Percentiles rank a stretch among this genome's conserved stretches.
These are phyloP conservation scores for Entomophthora muscae DNA, from an alignment of 371 early-diverging fungal genomes.

Conservation along the genomic window DNA sequence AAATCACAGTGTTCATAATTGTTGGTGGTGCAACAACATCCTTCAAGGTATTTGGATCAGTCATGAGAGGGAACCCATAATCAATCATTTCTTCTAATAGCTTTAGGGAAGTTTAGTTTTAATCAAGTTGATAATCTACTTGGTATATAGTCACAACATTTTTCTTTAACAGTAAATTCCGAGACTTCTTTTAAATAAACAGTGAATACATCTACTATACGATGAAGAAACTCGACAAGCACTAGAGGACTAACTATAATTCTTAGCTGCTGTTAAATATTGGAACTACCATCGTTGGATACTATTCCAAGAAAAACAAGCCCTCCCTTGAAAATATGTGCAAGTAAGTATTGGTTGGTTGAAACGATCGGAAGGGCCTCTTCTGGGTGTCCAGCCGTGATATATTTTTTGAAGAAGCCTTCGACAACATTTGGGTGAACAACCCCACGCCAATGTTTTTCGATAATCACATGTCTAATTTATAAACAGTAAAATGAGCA, in stretches of 20 bases:
- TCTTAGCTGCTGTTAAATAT: slow-evolving; percentile 9
- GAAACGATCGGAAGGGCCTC: slow-evolving; percentile 47
- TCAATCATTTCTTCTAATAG: slow-evolving; percentile 87
- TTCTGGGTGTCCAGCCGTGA: slow-evolving; percentile 30
- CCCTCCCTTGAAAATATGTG: slow-evolving; percentile 44
- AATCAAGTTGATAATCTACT: slow-evolving; percentile 16
- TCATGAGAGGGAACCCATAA: slow-evolving; percentile 71
- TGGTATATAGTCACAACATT: slow-evolving; percentile 86
- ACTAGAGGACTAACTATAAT: slow-evolving; percentile 59
- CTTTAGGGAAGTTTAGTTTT: slow-evolving; percentile 20
- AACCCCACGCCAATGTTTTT: slow-evolving; percentile 71
- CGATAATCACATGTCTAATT: slow-evolving; percentile 57
- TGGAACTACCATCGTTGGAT: slow-evolving; percentile 42
- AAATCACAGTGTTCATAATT: slow-evolving; percentile 64
- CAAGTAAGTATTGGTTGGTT: slow-evolving; percentile 42
- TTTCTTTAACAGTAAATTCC: slow-evolving; percentile 66
- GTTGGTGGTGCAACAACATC: slow-evolving; percentile 78
- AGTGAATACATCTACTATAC: slow-evolving; percentile 52
- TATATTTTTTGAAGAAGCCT: slow-evolving; percentile 39
- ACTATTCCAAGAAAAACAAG: slow-evolving; percentile 56
- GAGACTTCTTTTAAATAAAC: slow-evolving; percentile 70
- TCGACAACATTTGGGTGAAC: slow-evolving; percentile 50
- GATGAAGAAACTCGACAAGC: slow-evolving; percentile 71
- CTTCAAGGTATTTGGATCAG: slow-evolving; percentile 67
- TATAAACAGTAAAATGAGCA: not conserved